Evolutionary conservation across 495 filamentous ascomycete species (phyloP).

Genomic region (Talaromyces borbonicus): DNA sequence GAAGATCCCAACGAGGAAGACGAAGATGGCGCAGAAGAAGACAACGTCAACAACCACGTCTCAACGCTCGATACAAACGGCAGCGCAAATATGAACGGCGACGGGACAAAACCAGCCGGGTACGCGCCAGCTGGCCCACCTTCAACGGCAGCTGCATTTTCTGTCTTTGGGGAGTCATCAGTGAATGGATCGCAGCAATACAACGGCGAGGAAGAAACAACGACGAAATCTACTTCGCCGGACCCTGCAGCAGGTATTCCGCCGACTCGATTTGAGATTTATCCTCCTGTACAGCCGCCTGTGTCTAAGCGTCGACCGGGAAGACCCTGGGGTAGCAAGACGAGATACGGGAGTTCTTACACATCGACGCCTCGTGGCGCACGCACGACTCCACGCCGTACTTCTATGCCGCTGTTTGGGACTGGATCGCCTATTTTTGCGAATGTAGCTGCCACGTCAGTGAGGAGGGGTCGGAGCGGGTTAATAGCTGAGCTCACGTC

Average conservation of each 20-base stretch:
- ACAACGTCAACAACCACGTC: conserved; percentile 10
- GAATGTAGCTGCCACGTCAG: conserved; percentile 12
- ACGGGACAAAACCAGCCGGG: conserved; percentile 3
- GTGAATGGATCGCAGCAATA: neutral
- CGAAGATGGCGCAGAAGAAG: conserved; percentile 21
- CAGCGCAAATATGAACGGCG: conserved; percentile 19
- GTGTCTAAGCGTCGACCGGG: conserved; percentile 33
- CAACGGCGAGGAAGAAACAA: conserved; percentile 17
- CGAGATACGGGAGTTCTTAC: conserved; percentile 5
- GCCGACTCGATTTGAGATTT: conserved; percentile 72
- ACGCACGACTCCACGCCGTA: conserved; percentile 29
- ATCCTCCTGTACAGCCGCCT: conserved; percentile 61
- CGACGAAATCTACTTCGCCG: conserved; percentile 1
- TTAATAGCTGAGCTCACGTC: conserved; percentile 21
- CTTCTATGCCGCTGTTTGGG: conserved; percentile 12
- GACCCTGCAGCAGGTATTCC: conserved; percentile 49
- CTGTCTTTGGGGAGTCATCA: neutral
- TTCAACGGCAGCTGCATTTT: conserved; percentile 24
- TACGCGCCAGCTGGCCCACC: conserved; percentile 29
- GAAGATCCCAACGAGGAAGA: conserved; percentile 52
- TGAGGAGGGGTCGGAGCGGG: conserved; percentile 32
- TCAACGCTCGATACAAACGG: conserved; percentile 22
- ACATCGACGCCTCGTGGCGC: neutral
- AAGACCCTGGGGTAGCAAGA: conserved; percentile 29
- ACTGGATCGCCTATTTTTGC: conserved; percentile 14